Evolutionary conservation across 1,284 basidiomycete species (phyloP), one percentile per base, ranked within the genome.

Genomic region (Malassezia obtusa): DNA sequence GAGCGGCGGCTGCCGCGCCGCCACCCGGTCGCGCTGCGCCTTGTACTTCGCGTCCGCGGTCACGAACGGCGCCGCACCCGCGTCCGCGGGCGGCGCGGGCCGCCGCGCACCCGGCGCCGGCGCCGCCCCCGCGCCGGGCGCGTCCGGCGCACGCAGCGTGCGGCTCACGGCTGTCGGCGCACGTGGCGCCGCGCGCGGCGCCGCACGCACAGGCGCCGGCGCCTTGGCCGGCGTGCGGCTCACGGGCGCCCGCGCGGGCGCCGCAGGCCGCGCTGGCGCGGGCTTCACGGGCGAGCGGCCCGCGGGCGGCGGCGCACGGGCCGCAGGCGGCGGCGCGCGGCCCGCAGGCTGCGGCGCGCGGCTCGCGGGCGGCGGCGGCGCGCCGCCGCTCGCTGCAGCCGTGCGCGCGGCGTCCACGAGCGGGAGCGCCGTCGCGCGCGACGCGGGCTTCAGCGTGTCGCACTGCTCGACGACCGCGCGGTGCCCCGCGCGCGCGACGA

Each of bases 381-480:
- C 43, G 15, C 50, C 45, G 24, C 39, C 50, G 4, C 49, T 25
- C 9, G 53, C 48, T 2, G 63, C 64, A 21, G 63, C 55, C 8
- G 52, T 48, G 41, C 77, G 75, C 3, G 79, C 79, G 17, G 77
- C 77, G 68, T 95, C 87, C 57, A 98, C 87, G 24, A 96, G 78
- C 4, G 91, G 90, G 8, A 87, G 76, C 4, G 90, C 89, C 14
- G 85, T 85, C 33, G 82, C 79, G 56, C 84, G 83, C 11, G 91
- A 94, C 0, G 94, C 94, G 15, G 92, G 85, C 75, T 98, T 98
- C 57, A 98, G 79, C 1, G 83, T 82, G 56, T 80, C 83, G 3
- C 89, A 86, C 74, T 90, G 84, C 43, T 87, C 84, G 77, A 94
- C 79, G 43, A 98, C 84, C 64, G 82, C 83, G 62, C 91, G 87